Evolutionary conservation across 139 green algal genomes (phyloP).

Genomic region (Chlorella sp.): DNA sequence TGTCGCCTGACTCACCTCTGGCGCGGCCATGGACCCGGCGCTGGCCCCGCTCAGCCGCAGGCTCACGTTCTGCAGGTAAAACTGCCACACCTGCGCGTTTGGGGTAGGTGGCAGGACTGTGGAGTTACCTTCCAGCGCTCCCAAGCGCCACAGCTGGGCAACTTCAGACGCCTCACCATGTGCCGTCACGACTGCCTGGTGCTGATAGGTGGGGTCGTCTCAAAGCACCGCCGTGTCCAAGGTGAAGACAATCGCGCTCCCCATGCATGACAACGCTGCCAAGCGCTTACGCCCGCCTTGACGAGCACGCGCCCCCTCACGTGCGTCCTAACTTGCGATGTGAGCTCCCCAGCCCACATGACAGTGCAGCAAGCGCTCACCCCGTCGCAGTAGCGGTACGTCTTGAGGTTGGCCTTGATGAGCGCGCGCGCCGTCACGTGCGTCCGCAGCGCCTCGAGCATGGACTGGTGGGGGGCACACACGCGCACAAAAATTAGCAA

Average conservation of each 20-base stretch:
- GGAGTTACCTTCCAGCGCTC: not conserved
- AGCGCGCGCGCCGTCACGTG: conserved; percentile 35
- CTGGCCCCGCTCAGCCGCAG: conserved; percentile 12
- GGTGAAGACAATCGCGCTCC: not conserved
- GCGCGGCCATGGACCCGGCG: not conserved
- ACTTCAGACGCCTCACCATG: not conserved
- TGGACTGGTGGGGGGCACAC: conserved; percentile 24
- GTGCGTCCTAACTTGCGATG: not conserved
- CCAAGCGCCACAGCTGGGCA: not conserved
- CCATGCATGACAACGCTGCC: not conserved
- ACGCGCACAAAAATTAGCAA: not conserved
- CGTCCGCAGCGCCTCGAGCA: conserved; percentile 33
- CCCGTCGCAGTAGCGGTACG: conserved; percentile 51
- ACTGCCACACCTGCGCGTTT: conserved; percentile 45
- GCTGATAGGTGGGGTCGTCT: not conserved
- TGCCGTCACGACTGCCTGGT: no score
- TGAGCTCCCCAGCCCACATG: not conserved
- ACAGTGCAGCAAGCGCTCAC: conserved; percentile 16
- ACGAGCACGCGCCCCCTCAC: not conserved
- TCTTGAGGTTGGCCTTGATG: conserved; percentile 49
- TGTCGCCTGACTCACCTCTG: not conserved
- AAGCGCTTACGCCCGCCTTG: conserved; percentile 17
- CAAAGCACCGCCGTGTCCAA: not conserved
- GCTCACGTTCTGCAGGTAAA: conserved; percentile 37
- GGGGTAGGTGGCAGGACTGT: not conserved